Evolutionary conservation across 495 filamentous ascomycete genomes (phyloP), one percentile per base, ranked within the genome.

Genomic region (Xylaria cubensis): DNA sequence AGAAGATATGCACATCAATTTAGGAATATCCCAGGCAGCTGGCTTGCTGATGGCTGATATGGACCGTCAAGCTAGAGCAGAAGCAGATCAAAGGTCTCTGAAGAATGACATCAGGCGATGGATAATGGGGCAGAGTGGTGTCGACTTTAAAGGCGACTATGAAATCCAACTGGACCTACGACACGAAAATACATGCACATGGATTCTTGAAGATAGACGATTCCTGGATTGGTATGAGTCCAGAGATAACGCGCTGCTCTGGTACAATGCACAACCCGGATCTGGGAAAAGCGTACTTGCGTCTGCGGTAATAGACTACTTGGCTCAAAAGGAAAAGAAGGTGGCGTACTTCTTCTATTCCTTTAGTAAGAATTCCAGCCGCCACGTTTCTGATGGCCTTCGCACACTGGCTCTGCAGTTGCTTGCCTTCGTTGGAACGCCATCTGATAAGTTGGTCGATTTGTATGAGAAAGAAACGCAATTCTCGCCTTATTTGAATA

Each of bases 251-350:
- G 72, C 73, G 21, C 64, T 75, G 1, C 56, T 81, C 19, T 82
- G 80, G 80, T 73, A 78, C 26, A 75, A 77, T 48, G 80, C 79
- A 41, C 32, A 69, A 17, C 80, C 80, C 68, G 78, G 80, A 19
- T 71, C 75, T 17, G 80, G 80, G 3, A 82, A 82, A 63, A 79
- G 73, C 12, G 73, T 80, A 8, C 61, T 81, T 3, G 46, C 77
- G 3, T 73, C 78, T 13, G 67, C 71, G 9, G 53, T 81, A 12
- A 69, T 78, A 36, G 53, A 78, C 12, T 12, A 72, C 32, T 51
- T 82, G 29, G 62, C 67, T 50, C 55, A 73, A 58, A 34, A 58
- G 55, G 59, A 73, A 19, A 51, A 67, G 15, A 77, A 72, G 34
- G 75, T 79, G 10, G 74, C 74, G 12, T 75, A 75, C 32, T 80